Conservation (phyloP, 2,329 filamentous ascomycete species). For the Zymoseptoria pseudotritici region DNA sequence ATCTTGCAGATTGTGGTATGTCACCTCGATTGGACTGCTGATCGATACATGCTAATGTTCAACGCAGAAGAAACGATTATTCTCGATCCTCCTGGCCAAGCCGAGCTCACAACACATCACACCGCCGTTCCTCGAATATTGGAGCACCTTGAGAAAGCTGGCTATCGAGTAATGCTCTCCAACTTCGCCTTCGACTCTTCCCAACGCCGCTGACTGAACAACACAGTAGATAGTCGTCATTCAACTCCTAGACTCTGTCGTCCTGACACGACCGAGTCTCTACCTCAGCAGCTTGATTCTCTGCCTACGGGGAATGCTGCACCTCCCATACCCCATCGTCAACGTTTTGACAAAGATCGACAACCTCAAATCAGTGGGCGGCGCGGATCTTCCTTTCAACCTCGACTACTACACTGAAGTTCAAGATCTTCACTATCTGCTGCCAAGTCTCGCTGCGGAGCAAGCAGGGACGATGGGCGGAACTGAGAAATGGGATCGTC, state of each 20-base stretch:
- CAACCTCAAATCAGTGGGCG: constrained; percentile 64
- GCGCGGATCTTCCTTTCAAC: constrained; percentile 84
- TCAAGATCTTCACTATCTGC: constrained; percentile 78
- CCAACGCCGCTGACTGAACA: constrained; percentile 31
- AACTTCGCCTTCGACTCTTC: neutral
- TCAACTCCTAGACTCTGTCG: constrained; percentile 90
- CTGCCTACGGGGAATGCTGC: constrained; percentile 90
- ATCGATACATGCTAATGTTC: neutral
- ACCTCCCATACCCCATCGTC: constrained; percentile 92
- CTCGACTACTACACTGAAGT: constrained; percentile 97
- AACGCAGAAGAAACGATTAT: constrained; percentile 73
- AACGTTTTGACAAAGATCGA: constrained; percentile 98
- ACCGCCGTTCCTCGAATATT: constrained; percentile 87
- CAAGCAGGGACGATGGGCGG: constrained; percentile 41
- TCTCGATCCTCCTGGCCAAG: constrained; percentile 94
- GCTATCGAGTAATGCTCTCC: constrained; percentile 65
- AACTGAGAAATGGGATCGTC: constrained; percentile 61
- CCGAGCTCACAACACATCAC: constrained; percentile 95
- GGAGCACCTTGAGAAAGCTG: constrained; percentile 79
- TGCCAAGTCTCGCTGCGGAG: constrained; percentile 73
- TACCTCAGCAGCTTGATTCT: constrained; percentile 93
- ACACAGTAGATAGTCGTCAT: constrained; percentile 71
- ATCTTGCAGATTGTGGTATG: constrained; percentile 54
- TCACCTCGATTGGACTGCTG: neutral
- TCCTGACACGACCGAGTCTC: constrained; percentile 83